Evolutionary conservation across 352 stramenopile genomes (phyloP), one percentile per base, ranked within the genome.

Genomic region (Globisporangium paroecandrum): DNA sequence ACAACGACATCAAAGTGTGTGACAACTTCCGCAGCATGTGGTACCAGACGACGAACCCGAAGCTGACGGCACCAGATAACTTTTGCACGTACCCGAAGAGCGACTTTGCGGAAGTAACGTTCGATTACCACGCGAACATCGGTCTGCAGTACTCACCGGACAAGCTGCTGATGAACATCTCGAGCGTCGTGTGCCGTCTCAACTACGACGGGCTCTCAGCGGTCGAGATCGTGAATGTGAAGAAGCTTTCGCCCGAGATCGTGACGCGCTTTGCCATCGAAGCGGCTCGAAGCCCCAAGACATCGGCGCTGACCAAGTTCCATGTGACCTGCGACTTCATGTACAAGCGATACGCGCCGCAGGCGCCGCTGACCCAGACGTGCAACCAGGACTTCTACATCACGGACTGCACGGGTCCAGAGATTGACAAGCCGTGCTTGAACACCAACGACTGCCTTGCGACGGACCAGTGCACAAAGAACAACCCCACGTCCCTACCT

Each of bases 41-140:
- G 81, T 91, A 91, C 68, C 79, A 91, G 69, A 69, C 72, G 9
- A 71, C 70, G 22, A 67, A 76, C 22, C 69, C 68, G 12, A 69
- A 68, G 38, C 68, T 79, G 22, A 68, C 71, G n/a, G 71, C 78
- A n/a, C 47, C 61, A 13, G 64, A 59, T 22, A 68, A 69, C 20
- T 73, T 89, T 41, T 90, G 82, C 60, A 74, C 71, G 46, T 86
- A 57, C 36, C 72, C 72, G 20, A 65, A 73, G 32, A 90, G 78
- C 22, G 77, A 90, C 64, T 90, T 89, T 64, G 78, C 78, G 10
- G 77, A 88, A 62, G 22, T 88, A 18, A 89, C 78, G 46, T 90
- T 89, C 43, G 72, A 87, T 49, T 90, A 82, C 66, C 72, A 89
- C 59, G 72, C 79, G n/a, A 79, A 82, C 57, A 68, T 72, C 4